phyloP scores from a whole-genome alignment of 495 filamentous ascomycete genomes.

The Penicillium samsonianum region DNA sequence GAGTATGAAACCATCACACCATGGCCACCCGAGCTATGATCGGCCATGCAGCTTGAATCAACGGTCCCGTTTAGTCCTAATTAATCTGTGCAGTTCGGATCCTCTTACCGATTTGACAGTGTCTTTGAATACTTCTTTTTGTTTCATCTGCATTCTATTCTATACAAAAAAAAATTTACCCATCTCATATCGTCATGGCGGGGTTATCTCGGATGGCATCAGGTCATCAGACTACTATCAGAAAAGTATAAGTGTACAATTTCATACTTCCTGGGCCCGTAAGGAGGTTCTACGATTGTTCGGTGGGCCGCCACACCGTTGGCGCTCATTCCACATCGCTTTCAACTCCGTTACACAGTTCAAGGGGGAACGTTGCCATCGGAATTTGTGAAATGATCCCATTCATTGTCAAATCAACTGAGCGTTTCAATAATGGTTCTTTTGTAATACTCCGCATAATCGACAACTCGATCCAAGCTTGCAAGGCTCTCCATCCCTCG shows the following conservation, averaged over 20 bases:
- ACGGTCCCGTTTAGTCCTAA: constrained; percentile 22
- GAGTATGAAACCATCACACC: constrained; percentile 21
- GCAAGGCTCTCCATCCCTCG: constrained; percentile 1
- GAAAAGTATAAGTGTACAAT: constrained; percentile 2
- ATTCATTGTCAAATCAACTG: constrained; percentile 9
- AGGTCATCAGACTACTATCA: constrained; percentile 11
- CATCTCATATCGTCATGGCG: constrained; percentile 7
- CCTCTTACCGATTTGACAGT: constrained; percentile 16
- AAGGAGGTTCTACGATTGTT: constrained; percentile 14
- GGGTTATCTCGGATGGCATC: constrained; percentile 1
- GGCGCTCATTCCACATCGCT: constrained; percentile 3
- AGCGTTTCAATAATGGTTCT: constrained; percentile 1
- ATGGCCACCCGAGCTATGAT: constrained; percentile 16
- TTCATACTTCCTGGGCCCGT: constrained; percentile 3
- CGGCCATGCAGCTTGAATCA: constrained; percentile 28
- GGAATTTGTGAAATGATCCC: not conserved
- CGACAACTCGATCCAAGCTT: not conserved
- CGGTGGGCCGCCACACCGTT: constrained; percentile 13
- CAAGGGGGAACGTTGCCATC: constrained; percentile 7
- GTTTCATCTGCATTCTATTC: not conserved
- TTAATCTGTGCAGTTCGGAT: constrained; percentile 26
- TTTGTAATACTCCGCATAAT: constrained; percentile 2
- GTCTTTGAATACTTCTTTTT: not conserved
- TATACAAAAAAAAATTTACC: not conserved
- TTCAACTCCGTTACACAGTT: constrained; percentile 21